Conservation (phyloP, 1,284 basidiomycete species). For the Sanghuangporus baumii region DNA sequence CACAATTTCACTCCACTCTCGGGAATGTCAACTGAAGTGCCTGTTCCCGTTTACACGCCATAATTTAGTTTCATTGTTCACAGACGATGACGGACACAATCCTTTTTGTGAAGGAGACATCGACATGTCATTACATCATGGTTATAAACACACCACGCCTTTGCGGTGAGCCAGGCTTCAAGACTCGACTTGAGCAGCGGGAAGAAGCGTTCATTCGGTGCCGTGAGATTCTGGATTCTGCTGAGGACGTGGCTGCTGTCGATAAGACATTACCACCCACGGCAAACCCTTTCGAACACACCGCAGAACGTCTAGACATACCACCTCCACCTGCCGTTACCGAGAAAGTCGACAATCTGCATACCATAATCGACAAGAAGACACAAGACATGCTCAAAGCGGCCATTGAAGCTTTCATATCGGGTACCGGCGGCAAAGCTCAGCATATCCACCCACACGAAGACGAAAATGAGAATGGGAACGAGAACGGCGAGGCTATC, state of each 20-base stretch:
- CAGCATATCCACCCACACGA: not conserved
- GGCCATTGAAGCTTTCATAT: constrained; percentile 13
- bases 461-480: not conserved
- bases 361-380: constrained; percentile 20
- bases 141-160: constrained; percentile 90
- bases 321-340: constrained; percentile 29
- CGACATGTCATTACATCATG: constrained; percentile 86
- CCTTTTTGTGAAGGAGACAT: constrained; percentile 86
- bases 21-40: constrained; percentile 8
- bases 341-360: constrained; percentile 20
- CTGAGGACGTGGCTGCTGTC: constrained; percentile 25
- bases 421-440: not conserved
- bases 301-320: constrained; percentile 43
- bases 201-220: constrained; percentile 70
- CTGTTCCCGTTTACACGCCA: not conserved
- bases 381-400: constrained; percentile 21
- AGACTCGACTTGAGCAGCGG: constrained; percentile 58
- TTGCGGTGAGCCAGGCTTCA: constrained; percentile 88
- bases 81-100: constrained; percentile 85
- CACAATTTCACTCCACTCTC: constrained; percentile 2
- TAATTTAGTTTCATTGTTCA: constrained; percentile 82
- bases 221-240: constrained; percentile 56
- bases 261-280: constrained; percentile 39
- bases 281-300: constrained; percentile 49
- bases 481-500: constrained; percentile 26